Conservation (phyloP, 2,329 filamentous ascomycete species). For the Leptodontidium sp. region DNA sequence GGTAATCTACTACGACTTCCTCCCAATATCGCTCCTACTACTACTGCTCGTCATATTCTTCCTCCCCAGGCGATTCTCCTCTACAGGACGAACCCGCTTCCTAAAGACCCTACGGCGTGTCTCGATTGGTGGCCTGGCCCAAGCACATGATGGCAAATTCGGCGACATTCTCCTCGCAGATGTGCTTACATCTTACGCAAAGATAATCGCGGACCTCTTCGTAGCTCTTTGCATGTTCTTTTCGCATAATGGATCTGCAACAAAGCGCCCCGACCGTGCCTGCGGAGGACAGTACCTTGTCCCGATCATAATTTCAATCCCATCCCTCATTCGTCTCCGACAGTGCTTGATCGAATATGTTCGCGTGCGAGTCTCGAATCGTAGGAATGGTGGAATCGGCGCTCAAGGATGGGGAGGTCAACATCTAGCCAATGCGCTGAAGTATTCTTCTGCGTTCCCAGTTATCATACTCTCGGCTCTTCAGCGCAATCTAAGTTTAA, state of each 20-base stretch:
- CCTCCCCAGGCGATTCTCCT: slow-evolving; percentile 73
- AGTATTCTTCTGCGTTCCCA: slow-evolving; percentile 94
- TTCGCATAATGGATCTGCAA: slow-evolving; percentile 73
- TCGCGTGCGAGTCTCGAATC: slow-evolving; percentile 69
- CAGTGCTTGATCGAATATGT: slow-evolving; percentile 92
- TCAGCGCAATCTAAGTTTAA: slow-evolving; percentile 66
- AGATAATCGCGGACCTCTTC: slow-evolving; percentile 89
- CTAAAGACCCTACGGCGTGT: slow-evolving; percentile 80
- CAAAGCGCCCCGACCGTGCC: slow-evolving; percentile 78
- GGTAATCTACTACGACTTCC: slow-evolving; percentile 81
- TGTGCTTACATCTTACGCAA: slow-evolving; percentile 93
- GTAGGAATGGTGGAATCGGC: slow-evolving; percentile 52
- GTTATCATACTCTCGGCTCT: slow-evolving; percentile 84
- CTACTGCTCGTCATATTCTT: slow-evolving; percentile 76
- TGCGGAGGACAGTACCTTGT: slow-evolving; percentile 84
- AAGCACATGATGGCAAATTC: slow-evolving; percentile 89
- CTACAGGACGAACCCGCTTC: slow-evolving; percentile 77
- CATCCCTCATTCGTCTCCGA: slow-evolving; percentile 84
- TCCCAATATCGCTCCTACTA: slow-evolving; percentile 85
- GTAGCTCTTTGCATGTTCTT: slow-evolving; percentile 94
- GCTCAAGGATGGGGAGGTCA: slow-evolving; percentile 79
- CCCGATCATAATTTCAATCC: slow-evolving; percentile 83
- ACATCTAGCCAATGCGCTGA: slow-evolving; percentile 91
- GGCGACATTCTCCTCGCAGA: slow-evolving; percentile 94
- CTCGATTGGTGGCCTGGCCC: slow-evolving; percentile 84